Evolutionary conservation across 768 basidiomycete genomes (phyloP), one percentile per base, ranked within the genome.

Genomic region (Mycena latifolia): DNA sequence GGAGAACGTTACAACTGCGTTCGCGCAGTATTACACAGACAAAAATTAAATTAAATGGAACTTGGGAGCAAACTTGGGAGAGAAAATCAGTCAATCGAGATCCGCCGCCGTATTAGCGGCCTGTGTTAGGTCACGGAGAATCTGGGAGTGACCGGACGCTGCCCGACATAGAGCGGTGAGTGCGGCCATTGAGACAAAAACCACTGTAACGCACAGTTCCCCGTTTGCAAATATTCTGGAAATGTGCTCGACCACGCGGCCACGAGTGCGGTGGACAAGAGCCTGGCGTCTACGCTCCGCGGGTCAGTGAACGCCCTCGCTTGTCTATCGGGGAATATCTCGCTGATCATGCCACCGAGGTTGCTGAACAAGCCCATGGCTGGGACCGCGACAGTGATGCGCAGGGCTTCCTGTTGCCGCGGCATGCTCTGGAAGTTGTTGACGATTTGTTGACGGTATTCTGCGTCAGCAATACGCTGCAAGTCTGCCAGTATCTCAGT

Each of bases 251-350:
- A 47, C 47, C 47, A 59, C 17, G 24, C 47, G 8, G 20, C n/a
- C 31, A 8, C 47, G 12, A 59, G 31, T 29, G 31, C 35, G 7
- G 57, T 39, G 31, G 57, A 59, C 17, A 59, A 3, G 27, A 59
- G 33, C 15, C 47, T 46, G 45, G 47, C 50, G 14, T 59, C 47
- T 17, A 46, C 22, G 14, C 57, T 59, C 46, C 27, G 27, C 12
- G 47, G 24, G 24, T 59, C 25, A 2, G 57, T 39, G 48, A 59
- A 50, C 2, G 24, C 12, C 17, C 22, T n/a, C 15, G 33, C 31
- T 18, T 50, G n/a, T n/a, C 24, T 15, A 10, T 59, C 47, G 22
- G 47, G 24, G 25, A 59, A 48, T 37, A 39, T 25, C 0, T 2
- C n/a, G 11, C 17, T 10, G 28, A 58, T 3, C 25, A 48, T 8